These are phyloP conservation scores for Colletotrichum godetiae DNA, from an alignment of 2,329 filamentous ascomycete genomes.

Conservation along the genomic window DNA sequence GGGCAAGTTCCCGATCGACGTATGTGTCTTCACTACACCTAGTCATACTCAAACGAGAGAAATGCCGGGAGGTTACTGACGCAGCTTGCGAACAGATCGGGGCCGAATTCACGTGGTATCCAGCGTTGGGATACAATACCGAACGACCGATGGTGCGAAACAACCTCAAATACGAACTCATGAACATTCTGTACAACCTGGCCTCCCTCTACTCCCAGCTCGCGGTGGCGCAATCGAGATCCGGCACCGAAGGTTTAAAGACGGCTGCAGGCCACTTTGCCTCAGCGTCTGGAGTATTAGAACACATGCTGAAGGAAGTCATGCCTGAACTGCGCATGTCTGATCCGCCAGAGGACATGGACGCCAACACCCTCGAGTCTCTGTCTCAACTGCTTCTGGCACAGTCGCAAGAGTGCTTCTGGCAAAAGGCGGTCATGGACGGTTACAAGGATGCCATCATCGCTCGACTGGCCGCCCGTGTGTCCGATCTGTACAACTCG, in stretches of 20 bases:
- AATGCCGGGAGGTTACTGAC: not conserved
- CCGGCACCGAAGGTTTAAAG: slow-evolving; percentile 85
- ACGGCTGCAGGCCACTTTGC: slow-evolving; percentile 91
- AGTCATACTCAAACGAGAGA: not conserved
- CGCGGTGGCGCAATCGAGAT: slow-evolving; percentile 82
- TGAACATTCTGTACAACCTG: slow-evolving; percentile 94
- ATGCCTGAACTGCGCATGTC: slow-evolving; percentile 85
- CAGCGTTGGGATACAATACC: slow-evolving; percentile 89
- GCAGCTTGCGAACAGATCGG: slow-evolving; percentile 72
- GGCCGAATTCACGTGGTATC: slow-evolving; percentile 96
- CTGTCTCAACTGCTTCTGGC: slow-evolving; percentile 87
- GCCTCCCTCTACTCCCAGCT: slow-evolving; percentile 94
- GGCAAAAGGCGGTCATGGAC: slow-evolving; percentile 97
- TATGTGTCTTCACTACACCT: slow-evolving; percentile 51
- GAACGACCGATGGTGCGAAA: slow-evolving; percentile 76
- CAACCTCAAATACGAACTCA: slow-evolving; percentile 83
- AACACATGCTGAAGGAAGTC: slow-evolving; percentile 79
- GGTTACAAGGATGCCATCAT: slow-evolving; percentile 92
- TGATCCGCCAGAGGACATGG: slow-evolving; percentile 94
- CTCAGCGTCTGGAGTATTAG: slow-evolving; percentile 84
- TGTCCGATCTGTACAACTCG: slow-evolving; percentile 89
- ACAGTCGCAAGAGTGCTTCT: slow-evolving; percentile 97
- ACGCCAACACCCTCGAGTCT: slow-evolving; percentile 85
- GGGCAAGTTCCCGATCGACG: slow-evolving; percentile 96
- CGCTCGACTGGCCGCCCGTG: slow-evolving; percentile 87